phyloP scores from a whole-genome alignment of 352 stramenopile genomes.

The Plasmopara halstedii region DNA sequence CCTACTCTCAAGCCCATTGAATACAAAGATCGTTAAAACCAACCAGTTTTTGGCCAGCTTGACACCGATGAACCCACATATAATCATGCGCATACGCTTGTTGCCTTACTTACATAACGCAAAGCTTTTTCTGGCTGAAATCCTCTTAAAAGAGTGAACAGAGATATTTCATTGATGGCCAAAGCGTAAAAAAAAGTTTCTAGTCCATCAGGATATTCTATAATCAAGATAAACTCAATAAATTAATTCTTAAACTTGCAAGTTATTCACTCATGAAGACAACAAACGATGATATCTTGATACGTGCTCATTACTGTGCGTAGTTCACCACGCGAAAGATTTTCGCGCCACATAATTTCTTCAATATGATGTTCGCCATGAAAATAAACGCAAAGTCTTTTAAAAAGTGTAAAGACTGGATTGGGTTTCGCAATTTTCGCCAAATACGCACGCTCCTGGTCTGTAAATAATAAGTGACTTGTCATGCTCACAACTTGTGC shows the following conservation, averaged over 20 bases:
- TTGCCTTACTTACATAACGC: no score
- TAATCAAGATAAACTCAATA: no score
- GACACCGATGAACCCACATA: no score
- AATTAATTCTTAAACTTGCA: neutral
- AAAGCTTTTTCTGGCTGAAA: no score
- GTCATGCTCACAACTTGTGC: slow-evolving; percentile 27
- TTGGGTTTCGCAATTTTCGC: slow-evolving; percentile 77
- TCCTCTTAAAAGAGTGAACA: no score
- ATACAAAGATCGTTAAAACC: no score
- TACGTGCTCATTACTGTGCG: slow-evolving; percentile 80
- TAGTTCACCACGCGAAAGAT: slow-evolving; percentile 69
- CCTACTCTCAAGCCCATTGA: no score
- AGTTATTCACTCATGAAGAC: slow-evolving; percentile 53
- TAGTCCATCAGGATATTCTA: no score
- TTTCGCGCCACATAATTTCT: slow-evolving; percentile 88
- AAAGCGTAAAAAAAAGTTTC: no score
- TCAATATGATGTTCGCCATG: slow-evolving; percentile 81
- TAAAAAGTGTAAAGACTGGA: slow-evolving; percentile 74
- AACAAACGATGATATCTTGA: slow-evolving; percentile 77
- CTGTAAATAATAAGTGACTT: slow-evolving; percentile 41
- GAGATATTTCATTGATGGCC: no score
- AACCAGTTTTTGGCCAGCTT: no score
- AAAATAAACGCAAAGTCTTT: slow-evolving; percentile 78
- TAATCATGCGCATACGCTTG: no score
- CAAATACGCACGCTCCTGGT: slow-evolving; percentile 67